Evolutionary conservation across 768 basidiomycete genomes (phyloP), one percentile per base, ranked within the genome.

Genomic region (Mycena epipterygia): DNA sequence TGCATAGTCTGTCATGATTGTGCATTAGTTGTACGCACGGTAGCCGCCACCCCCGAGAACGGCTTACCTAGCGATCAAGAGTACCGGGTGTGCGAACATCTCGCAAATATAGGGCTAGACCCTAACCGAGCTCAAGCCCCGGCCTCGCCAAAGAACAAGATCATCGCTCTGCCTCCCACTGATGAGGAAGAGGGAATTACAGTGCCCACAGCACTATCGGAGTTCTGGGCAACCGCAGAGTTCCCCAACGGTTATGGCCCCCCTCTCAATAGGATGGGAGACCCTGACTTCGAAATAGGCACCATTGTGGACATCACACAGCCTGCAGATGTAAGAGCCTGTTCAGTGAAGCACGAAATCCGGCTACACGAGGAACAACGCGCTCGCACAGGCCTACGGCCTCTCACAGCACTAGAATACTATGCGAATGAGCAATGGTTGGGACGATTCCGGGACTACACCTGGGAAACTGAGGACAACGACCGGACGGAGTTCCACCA

Each of bases 41-140:
- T 65, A 14, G 2, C 33, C 0, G 55, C 55, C 7, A 65, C 64
- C 19, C 53, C 53, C 0, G 32, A 32, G 4, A 57, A 65, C 21
- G 64, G 64, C 8, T 16, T 65, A 25, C 12, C 14, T 6, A 13
- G 14, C 12, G 55, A 57, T n/a, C n/a, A 33, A 6, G 16, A 21
- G 1, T 65, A 65, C 25, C 35, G 42, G 0, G 64, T 65, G 0
- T 65, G 64, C 17, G 53, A 56, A 17, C 64, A 65, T 23, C 25
- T 65, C 2, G 64, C 64, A 2, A 2, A 27, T 23, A n/a, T 65
- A 2, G 64, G 64, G 0, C 2, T 53, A n/a, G 27, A 27, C 25
- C 27, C 30, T 13, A 6, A 37, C 2, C 27, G 59, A 27, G 30
- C 12, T 2, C n/a, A 25, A 27, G 21, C 23, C 19, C 60, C 19